Conservation (phyloP, 2,329 filamentous ascomycete genomes). For the Seiridium cupressi region DNA sequence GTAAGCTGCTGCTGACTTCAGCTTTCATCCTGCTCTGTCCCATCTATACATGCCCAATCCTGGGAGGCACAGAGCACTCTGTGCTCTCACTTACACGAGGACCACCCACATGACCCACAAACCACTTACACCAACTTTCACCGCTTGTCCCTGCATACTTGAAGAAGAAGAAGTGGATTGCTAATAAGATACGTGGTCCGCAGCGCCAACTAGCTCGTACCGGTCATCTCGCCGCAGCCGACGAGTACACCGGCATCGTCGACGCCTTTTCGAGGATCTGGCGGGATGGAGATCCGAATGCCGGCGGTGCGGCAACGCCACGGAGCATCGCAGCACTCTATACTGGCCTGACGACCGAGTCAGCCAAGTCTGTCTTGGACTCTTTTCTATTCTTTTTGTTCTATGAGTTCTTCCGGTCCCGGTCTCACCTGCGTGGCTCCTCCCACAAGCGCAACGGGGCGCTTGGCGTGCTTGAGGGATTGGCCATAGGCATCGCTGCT, state of each 20-base stretch:
- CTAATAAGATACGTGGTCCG: neutral
- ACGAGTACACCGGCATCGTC: slow-evolving; percentile 61
- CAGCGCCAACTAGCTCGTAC: slow-evolving; percentile 14
- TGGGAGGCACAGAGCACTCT: neutral
- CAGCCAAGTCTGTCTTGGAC: slow-evolving; percentile 59
- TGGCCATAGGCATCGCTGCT: slow-evolving; percentile 70
- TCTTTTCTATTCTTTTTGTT: slow-evolving; percentile 85
- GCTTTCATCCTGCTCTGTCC: neutral
- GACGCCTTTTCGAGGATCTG: slow-evolving; percentile 74
- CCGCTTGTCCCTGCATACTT: neutral
- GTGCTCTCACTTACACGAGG: neutral
- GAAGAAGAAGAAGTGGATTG: neutral
- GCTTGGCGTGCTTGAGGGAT: slow-evolving; percentile 67
- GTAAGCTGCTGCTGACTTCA: neutral
- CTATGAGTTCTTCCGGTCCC: slow-evolving; percentile 55
- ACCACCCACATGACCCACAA: neutral
- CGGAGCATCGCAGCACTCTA: slow-evolving; percentile 73
- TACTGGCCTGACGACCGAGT: slow-evolving; percentile 43
- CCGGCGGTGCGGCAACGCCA: slow-evolving; percentile 45
- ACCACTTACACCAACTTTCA: neutral
- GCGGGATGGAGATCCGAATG: slow-evolving; percentile 13
- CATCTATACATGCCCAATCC: neutral
- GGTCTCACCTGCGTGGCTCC: slow-evolving; percentile 13
- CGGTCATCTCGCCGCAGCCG: slow-evolving; percentile 9
- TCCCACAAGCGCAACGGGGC: slow-evolving; percentile 18